These are phyloP conservation scores for Corynespora cassiicola DNA, from an alignment of 2,329 filamentous ascomycete genomes.

Conservation along the genomic window DNA sequence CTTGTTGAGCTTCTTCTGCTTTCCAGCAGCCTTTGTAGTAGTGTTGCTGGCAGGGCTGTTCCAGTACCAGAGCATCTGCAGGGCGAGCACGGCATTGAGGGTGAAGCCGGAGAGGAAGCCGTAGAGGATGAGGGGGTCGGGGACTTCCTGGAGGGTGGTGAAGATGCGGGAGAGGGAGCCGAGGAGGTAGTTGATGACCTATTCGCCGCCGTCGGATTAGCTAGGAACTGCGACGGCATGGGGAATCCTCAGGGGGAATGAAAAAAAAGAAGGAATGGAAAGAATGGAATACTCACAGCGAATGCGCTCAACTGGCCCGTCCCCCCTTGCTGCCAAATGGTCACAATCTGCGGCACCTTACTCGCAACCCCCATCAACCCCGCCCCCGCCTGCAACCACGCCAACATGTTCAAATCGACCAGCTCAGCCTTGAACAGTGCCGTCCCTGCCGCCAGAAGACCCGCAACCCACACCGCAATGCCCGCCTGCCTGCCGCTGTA, in stretches of 20 bases:
- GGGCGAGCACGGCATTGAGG: conserved; percentile 86
- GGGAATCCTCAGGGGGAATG: neutral
- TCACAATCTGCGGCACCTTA: conserved; percentile 91
- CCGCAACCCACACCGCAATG: conserved; percentile 80
- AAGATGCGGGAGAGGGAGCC: conserved; percentile 95
- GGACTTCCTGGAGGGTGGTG: conserved; percentile 95
- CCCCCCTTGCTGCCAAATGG: conserved; percentile 82
- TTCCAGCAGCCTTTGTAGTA: too few species aligned
- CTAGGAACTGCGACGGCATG: too few species aligned
- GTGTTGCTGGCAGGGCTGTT: conserved; percentile 59
- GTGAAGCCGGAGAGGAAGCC: conserved; percentile 89
- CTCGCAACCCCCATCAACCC: conserved; percentile 83
- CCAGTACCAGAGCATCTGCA: conserved; percentile 98
- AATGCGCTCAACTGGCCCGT: conserved; percentile 97
- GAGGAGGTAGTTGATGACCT: conserved; percentile 98
- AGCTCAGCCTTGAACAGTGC: conserved; percentile 72
- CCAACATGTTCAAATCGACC: conserved; percentile 71
- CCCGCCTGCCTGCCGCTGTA: conserved; percentile 72
- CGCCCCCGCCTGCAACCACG: conserved; percentile 81
- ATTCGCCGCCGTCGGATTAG: conserved; percentile 8
- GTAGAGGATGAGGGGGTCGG: conserved; percentile 95
- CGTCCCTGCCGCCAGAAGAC: conserved; percentile 71
- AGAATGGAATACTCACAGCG: conserved; percentile 69
- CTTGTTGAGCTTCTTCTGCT: conserved; percentile 47
- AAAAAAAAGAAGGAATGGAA: neutral